Evolutionary conservation across 371 early-diverging fungal genomes (phyloP), one percentile per base, ranked within the genome.

Genomic region (Entomophthora muscae): DNA sequence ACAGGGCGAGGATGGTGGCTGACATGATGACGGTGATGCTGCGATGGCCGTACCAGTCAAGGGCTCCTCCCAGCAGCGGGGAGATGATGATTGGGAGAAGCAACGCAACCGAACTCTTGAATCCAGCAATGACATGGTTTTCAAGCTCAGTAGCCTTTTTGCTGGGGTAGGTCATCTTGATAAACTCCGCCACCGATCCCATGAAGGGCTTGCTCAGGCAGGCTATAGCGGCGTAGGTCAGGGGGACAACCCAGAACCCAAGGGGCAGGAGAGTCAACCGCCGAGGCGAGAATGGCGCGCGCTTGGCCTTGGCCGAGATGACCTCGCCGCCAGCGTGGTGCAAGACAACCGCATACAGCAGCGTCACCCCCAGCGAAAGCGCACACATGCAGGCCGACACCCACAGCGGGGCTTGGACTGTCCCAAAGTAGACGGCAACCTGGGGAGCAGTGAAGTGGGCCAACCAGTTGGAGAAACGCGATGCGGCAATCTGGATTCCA

Each of bases 131-230:
- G n/a, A n/a, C n/a, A n/a, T n/a, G n/a, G n/a, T n/a, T n/a, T n/a
- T n/a, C n/a, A n/a, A n/a, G n/a, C n/a, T n/a, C n/a, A n/a, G n/a
- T n/a, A n/a, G n/a, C n/a, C n/a, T n/a, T n/a, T n/a, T n/a, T n/a
- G n/a, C n/a, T n/a, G n/a, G n/a, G n/a, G n/a, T n/a, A n/a, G 10
- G 30, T 63, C 13, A 28, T 61, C 7, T 29, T 3, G 5, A 62
- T 26, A 24, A 62, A 52, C 17, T 42, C 3, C 22, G 77, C 74
- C 29, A 70, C 68, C 57, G 77, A 76, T 0, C 72, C 70, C 63
- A 78, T 73, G 71, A 78, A 77, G 5, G 75, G 69, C 1, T 77
- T 74, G 78, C 78, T 77, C 1, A 75, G 75, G 17, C 75, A 73
- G 5, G 76, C 78, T 64, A 73, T 69, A 17, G 77, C 66, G 42